Base-by-base conservation (phyloP, 106 monocot genomes). In the Dendrobium catenatum region DNA sequence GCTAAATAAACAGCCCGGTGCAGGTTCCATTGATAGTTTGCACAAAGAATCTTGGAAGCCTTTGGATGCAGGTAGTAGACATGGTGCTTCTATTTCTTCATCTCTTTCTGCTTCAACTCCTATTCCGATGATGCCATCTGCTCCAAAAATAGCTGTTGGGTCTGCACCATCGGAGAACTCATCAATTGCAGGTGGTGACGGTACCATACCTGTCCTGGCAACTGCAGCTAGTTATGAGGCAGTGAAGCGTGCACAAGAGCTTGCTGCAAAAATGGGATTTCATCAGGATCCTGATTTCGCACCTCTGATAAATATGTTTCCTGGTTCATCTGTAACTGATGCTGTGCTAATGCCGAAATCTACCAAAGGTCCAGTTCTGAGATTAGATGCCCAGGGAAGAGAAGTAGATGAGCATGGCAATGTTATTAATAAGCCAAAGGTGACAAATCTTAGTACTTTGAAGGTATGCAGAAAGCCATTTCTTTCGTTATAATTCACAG, bases 331-430 rank as follows among this genome's bases (percentile, higher is more conserved):
- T 24, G 3, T 88, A 9, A 46, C 80, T 42, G 98, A 98, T 43
- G 58, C 85, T 68, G 81, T 76, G 47, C 84, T 81, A 24, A 61
- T 88, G 20, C 92, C 90, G n/a, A 93, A 80, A 81, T 91, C 98
- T 73, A 84, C 93, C 43, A 98, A 98, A 79, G 93, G 86, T 81
- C 98, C 94, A 48, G 95, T 95, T 31, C 75, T 98, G n/a, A 86
- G 98, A 9, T 84, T 98, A 73, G 98, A 98, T 91, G 89, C 93
- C 11, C 93, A 91, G 82, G 97, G 97, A 49, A 87, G 97, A 80
- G 97, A 98, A 84, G 86, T 98, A 80, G 94, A 98, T 85, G 97
- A 98, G 68, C 89, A 93, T 83, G 97, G 97, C 49, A 98, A 94
- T 85, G 89, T 94, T 10, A 83, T 94, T 29, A 91, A 79, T 80